phyloP scores from a whole-genome alignment of 2,329 filamentous ascomycete species.

The Beauveria sp. region DNA sequence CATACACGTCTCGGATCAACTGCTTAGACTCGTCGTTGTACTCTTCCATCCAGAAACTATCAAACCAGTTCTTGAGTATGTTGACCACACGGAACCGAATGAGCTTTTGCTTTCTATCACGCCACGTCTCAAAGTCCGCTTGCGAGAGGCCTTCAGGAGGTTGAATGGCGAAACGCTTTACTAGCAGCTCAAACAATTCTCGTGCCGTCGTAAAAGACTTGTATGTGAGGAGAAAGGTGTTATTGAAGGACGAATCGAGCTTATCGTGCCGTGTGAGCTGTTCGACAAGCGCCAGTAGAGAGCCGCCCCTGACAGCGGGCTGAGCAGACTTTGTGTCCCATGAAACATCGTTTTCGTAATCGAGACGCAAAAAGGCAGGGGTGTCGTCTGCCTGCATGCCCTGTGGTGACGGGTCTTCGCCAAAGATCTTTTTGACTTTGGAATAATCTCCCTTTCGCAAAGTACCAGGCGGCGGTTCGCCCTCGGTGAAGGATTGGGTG shows the following conservation, averaged over 20 bases:
- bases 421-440: slow-evolving; percentile 60
- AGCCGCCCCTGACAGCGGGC: slow-evolving; percentile 78
- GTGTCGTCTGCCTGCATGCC: slow-evolving; percentile 58
- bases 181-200: slow-evolving; percentile 87
- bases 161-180: slow-evolving; percentile 86
- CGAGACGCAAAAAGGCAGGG: slow-evolving; percentile 76
- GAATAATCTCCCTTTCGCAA: slow-evolving; percentile 54
- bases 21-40: slow-evolving; percentile 75
- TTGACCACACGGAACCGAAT: slow-evolving; percentile 96
- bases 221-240: slow-evolving; percentile 95
- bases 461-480: slow-evolving; percentile 42
- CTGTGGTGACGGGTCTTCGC: slow-evolving; percentile 52
- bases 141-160: slow-evolving; percentile 73
- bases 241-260: slow-evolving; percentile 90
- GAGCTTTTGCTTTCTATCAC: slow-evolving; percentile 89
- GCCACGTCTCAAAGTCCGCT: slow-evolving; percentile 77
- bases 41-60: slow-evolving; percentile 98
- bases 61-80: slow-evolving; percentile 96
- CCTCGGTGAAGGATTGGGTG: slow-evolving; percentile 59
- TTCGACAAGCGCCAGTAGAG: slow-evolving; percentile 81
- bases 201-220: slow-evolving; percentile 86
- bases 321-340: slow-evolving; percentile 78
- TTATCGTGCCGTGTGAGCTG: slow-evolving; percentile 95
- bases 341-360: slow-evolving; percentile 80
- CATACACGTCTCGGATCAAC: slow-evolving; percentile 80